Conservation (phyloP, 345 rosid genomes). For the Citrus australasica region DNA sequence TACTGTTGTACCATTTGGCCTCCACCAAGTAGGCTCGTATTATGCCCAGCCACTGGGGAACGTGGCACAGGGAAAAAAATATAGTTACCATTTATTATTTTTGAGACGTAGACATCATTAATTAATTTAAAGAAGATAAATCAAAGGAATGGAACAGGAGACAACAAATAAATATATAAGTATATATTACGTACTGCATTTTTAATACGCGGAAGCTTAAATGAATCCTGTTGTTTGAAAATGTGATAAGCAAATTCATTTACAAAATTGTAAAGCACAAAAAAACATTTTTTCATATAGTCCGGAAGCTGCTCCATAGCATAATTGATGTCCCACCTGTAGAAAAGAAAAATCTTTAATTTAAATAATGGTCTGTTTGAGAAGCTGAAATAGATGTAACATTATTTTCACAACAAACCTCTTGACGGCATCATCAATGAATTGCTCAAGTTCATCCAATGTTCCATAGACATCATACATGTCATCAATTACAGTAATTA, state of each 20-base stretch:
- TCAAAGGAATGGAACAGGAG: no score
- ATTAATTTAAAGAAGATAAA: no score
- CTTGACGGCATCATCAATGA: conserved; percentile 19
- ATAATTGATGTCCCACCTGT: conserved; percentile 26
- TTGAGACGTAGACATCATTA: no score
- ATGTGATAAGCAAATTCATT: conserved; percentile 25
- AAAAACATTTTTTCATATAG: conserved; percentile 30
- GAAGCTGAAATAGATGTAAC: background rate
- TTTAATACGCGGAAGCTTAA: background rate
- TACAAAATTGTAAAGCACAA: conserved; percentile 21
- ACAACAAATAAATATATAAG: background rate
- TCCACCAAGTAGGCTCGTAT: conserved; percentile 21
- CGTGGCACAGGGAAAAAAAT: background rate
- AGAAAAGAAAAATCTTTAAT: background rate
- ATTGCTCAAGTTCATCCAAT: conserved; percentile 14
- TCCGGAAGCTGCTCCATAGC: conserved; percentile 24
- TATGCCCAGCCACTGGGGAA: conserved; percentile 20
- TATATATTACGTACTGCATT: conserved; percentile 10
- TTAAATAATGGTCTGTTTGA: no score
- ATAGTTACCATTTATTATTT: background rate
- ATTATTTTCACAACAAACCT: conserved; percentile 10
- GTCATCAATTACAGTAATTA: conserved; percentile 21
- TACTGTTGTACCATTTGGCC: conserved; percentile 19
- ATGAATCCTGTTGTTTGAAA: conserved; percentile 12
- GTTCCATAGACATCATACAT: conserved; percentile 15